These are phyloP conservation scores for Dichotomopilus funicola DNA, from an alignment of 2,329 filamentous ascomycete species.

Conservation along the genomic window DNA sequence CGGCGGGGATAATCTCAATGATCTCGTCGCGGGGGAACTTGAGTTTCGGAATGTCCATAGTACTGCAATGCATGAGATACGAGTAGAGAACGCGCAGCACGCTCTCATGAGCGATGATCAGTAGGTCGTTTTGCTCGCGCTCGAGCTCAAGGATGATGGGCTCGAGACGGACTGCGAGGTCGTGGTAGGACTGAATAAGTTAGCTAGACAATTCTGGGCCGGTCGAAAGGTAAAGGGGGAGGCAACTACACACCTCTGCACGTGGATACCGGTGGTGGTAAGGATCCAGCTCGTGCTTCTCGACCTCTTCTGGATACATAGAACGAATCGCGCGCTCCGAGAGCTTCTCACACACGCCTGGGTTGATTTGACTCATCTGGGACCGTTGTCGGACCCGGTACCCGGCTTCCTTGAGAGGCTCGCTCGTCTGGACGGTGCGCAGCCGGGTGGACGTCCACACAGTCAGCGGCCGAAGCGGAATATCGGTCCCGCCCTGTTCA, in stretches of 20 bases:
- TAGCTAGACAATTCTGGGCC: not conserved
- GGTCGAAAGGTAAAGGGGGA: not conserved
- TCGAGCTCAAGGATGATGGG: conserved; percentile 97
- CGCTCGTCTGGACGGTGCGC: conserved; percentile 83
- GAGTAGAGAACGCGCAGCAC: conserved; percentile 96
- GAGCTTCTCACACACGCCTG: conserved; percentile 91
- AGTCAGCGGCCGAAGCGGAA: conserved; percentile 70
- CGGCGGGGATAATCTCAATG: conserved; percentile 96
- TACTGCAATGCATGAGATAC: conserved; percentile 97
- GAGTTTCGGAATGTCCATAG: conserved; percentile 85
- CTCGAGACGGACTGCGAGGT: conserved; percentile 93
- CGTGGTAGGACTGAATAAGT: conserved; percentile 75
- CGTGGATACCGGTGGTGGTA: conserved; percentile 96
- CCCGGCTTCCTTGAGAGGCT: conserved; percentile 69
- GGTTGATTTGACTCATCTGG: conserved; percentile 96
- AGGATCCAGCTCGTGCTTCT: conserved; percentile 87
- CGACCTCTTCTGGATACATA: conserved; percentile 82
- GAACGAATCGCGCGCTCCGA: conserved; percentile 73
- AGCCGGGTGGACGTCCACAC: conserved; percentile 94
- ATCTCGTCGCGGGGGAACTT: conserved; percentile 96
- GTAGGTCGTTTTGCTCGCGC: conserved; percentile 91
- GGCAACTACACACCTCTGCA: conserved; percentile 62
- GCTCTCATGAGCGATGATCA: conserved; percentile 96
- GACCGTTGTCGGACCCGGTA: conserved; percentile 86
- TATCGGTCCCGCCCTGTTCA: conserved; percentile 59